These are phyloP conservation scores for Fonsecaea nubica DNA, from an alignment of 2,329 filamentous ascomycete genomes.

Conservation along the genomic window DNA sequence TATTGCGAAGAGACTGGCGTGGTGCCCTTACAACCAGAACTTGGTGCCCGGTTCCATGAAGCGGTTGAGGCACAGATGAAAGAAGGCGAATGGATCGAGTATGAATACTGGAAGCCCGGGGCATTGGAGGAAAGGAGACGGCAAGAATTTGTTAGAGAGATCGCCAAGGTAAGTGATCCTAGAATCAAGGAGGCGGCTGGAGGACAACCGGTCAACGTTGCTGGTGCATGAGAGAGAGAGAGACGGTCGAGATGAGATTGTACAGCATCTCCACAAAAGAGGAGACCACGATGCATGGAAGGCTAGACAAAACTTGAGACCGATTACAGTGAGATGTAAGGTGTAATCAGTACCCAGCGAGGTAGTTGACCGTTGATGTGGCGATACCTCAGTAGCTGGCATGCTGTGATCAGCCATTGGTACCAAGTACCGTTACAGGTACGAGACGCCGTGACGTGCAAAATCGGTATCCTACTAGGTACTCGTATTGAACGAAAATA, in stretches of 20 bases:
- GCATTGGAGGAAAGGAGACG: slow-evolving; percentile 52
- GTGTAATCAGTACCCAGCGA: not conserved
- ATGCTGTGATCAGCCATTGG: not conserved
- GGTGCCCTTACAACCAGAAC: slow-evolving; percentile 61
- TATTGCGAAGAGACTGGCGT: slow-evolving; percentile 45
- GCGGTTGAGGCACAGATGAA: slow-evolving; percentile 70
- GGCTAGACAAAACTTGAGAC: slow-evolving; percentile 7
- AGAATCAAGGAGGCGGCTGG: slow-evolving; percentile 28
- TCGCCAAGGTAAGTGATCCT: slow-evolving; percentile 37
- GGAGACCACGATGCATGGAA: not conserved
- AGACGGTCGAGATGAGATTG: not conserved
- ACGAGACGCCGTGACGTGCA: no score
- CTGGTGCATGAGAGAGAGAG: slow-evolving; percentile 5
- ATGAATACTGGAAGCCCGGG: slow-evolving; percentile 67
- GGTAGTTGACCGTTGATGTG: no score
- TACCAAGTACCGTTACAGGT: not conserved
- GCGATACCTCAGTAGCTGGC: not conserved
- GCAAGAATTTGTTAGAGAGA: slow-evolving; percentile 45
- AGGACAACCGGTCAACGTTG: slow-evolving; percentile 23
- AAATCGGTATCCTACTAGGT: no score
- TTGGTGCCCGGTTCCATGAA: slow-evolving; percentile 62
- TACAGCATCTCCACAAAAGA: no score
- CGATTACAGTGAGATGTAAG: not conserved
- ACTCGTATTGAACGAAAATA: no score
- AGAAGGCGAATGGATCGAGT: slow-evolving; percentile 70